Evolutionary conservation across 441 rosid genomes (phyloP), one percentile per base, ranked within the genome.

Genomic region (Populus hybrid): DNA sequence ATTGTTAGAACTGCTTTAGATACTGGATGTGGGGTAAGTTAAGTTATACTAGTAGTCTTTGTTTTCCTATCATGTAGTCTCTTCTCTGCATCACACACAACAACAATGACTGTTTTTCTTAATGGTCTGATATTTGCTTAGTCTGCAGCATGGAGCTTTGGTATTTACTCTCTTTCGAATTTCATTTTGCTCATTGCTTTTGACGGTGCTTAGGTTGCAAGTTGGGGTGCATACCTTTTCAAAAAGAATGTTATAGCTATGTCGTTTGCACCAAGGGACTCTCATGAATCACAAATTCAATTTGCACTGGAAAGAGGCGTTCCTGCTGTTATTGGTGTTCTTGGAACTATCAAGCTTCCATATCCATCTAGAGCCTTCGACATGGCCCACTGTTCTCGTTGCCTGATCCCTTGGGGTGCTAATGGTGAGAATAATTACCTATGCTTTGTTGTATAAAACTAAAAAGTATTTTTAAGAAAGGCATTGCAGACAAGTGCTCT

Each of bases 221-320:
- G 99, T 87, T 94, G 88, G 94, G 98, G 99, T 77, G 99, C 99
- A 1, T 94, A 95, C 86, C 90, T 95, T 40, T 90, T 92, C 96
- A 91, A 93, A 75, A 91, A 95, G 84, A 94, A 94, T 74, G 98
- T 95, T 16, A 73, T 93, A 14, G 87, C 98, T 40, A 95, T 95
- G 97, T 95, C 99, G 6, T 95, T 95, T 69, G 99, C 99, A 35
- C 99, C 99, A 34, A 90, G 98, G 84, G 99, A 96, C 78, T 90
- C 95, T 10, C 99, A 96, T 63, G 99, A 96, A 83, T 97, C 99
- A 10, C 99, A 96, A 83, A 98, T 96, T 32, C 98, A 96, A 34
- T 96, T 95, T 86, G 98, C 97, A 24, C 84, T 95, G 12, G 99
- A 95, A 85, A 89, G 99, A 83, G 99, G 99, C 79, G 99, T 95